These are phyloP conservation scores for Coemansia sp. DNA, from an alignment of 192 early-diverging fungal genomes.

Conservation along the genomic window DNA sequence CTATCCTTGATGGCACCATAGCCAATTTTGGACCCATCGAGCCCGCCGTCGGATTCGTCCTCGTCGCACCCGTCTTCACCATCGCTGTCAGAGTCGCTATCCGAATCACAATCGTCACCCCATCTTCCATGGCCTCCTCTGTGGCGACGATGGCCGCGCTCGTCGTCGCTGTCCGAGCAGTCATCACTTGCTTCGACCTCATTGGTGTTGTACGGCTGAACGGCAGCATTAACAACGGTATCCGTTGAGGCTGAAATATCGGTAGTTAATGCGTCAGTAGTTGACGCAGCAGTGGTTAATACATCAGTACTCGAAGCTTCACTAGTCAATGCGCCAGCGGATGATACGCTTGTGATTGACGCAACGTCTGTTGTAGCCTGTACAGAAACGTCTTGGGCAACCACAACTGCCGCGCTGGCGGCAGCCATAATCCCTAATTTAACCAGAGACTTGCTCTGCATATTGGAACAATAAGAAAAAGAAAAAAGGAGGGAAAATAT, in stretches of 20 bases:
- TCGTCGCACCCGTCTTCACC: not conserved
- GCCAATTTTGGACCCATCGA: not conserved
- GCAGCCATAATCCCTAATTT: not conserved
- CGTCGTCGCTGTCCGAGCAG: too few relatives aligned
- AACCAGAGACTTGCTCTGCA: conserved; percentile 7
- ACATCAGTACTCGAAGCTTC: too few relatives aligned
- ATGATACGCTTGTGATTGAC: not conserved
- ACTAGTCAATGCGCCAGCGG: too few relatives aligned
- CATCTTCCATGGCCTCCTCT: too few relatives aligned
- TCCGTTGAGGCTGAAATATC: too few relatives aligned
- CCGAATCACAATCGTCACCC: not conserved
- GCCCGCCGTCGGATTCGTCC: too few relatives aligned
- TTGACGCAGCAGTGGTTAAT: too few relatives aligned
- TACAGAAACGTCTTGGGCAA: not conserved
- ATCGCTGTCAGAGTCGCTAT: not conserved
- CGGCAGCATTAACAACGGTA: too few relatives aligned
- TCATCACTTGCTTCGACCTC: too few relatives aligned
- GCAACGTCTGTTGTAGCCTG: not conserved
- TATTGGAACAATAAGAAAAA: not conserved
- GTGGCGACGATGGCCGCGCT: too few relatives aligned
- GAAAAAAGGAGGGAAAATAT: not conserved
- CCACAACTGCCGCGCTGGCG: not conserved
- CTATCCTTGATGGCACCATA: not conserved
- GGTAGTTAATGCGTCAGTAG: too few relatives aligned
- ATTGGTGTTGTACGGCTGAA: too few relatives aligned